These are phyloP conservation scores for Omphalotus olearius DNA, from an alignment of 1,284 basidiomycete genomes.

Conservation along the genomic window DNA sequence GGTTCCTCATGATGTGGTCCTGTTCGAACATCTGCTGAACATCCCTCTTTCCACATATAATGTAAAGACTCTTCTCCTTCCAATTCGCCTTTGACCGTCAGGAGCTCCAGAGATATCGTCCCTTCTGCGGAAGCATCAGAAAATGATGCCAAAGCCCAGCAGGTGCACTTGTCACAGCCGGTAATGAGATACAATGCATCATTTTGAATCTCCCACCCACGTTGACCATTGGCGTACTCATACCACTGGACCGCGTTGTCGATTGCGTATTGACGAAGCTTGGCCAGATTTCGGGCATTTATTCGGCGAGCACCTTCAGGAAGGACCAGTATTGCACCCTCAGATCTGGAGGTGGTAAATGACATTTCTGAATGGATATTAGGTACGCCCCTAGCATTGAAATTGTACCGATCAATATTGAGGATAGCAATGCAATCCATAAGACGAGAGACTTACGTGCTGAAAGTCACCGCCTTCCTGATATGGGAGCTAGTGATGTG, in stretches of 20 bases:
- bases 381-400: too few relatives aligned
- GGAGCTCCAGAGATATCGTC: not conserved
- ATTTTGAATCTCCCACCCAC: not conserved
- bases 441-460: too few relatives aligned
- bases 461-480: too few relatives aligned
- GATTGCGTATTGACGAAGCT: not conserved
- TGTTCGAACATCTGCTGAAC: not conserved
- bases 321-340: slow-evolving; percentile 6
- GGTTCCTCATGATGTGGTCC: not conserved
- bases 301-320: slow-evolving; percentile 9
- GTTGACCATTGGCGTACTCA: slow-evolving; percentile 4
- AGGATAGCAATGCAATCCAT: too few relatives aligned
- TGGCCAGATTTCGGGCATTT: not conserved
- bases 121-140: not conserved
- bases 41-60: too few relatives aligned
- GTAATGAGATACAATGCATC: slow-evolving; percentile 3
- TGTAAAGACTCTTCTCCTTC: too few relatives aligned
- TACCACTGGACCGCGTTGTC: slow-evolving; percentile 5
- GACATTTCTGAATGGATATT: too few relatives aligned
- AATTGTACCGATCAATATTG: too few relatives aligned
- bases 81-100: too few relatives aligned
- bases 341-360: not conserved
- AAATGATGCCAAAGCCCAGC: not conserved
- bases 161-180: not conserved
- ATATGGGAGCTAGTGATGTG: too few relatives aligned